A percentile compares a stretch with the other conserved stretches of the same genome.
These are phyloP conservation scores for Suillus discolor DNA, from an alignment of 768 basidiomycete species.

Conservation along the genomic window DNA sequence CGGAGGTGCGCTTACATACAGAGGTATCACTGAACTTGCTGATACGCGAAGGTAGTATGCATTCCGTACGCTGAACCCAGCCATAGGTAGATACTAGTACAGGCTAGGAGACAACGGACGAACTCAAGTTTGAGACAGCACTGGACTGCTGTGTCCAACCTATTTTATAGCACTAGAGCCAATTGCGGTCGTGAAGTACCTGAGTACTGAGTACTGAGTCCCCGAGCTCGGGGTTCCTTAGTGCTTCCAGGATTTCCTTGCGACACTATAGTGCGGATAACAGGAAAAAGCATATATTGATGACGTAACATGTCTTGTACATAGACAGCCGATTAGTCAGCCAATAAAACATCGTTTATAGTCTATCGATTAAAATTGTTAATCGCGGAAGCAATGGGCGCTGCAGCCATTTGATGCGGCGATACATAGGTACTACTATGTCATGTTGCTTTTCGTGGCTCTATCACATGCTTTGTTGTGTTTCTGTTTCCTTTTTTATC, in stretches of 20 bases:
- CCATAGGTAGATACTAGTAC: constrained; percentile 8
- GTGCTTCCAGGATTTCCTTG: neutral
- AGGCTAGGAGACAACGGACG: neutral
- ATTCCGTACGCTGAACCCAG: constrained; percentile 65
- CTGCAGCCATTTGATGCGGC: no score
- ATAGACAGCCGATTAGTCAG: no score
- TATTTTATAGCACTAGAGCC: neutral
- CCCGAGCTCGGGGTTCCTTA: neutral
- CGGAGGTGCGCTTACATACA: constrained; percentile 57
- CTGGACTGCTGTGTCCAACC: neutral
- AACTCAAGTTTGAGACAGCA: constrained; percentile 10
- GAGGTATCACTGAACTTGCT: constrained; percentile 67
- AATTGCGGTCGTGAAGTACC: neutral
- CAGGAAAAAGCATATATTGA: neutral
- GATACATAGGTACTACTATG: no score
- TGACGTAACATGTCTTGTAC: neutral
- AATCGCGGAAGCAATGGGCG: no score
- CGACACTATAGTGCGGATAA: neutral
- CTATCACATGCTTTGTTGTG: no score
- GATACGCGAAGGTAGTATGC: constrained; percentile 84
- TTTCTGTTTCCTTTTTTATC: no score
- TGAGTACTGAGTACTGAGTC: neutral
- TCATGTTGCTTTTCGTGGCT: no score
- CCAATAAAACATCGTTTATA: no score
- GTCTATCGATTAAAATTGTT: no score